Evolutionary conservation across 495 filamentous ascomycete species (phyloP).

Genomic region (Hyaloscypha bicolor): DNA sequence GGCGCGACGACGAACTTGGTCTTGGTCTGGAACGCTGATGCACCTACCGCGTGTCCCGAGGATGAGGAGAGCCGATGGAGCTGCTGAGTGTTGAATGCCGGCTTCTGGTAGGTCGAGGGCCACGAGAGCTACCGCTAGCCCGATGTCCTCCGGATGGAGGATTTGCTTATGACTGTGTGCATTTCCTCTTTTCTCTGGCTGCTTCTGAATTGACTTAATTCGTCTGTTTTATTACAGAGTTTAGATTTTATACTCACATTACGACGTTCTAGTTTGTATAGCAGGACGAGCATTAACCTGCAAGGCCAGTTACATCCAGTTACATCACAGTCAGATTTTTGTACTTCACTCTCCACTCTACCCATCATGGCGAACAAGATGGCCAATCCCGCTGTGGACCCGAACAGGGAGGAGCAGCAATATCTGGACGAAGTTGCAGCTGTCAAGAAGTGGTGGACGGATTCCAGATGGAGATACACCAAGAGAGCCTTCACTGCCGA

Average conservation of each 20-base stretch:
- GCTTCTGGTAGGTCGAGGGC: background rate
- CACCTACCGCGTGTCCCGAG: background rate
- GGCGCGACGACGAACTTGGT: no score
- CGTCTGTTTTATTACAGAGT: background rate
- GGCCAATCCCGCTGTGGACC: slow-evolving; percentile 51
- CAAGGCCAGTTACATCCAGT: background rate
- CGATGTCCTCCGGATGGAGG: slow-evolving; percentile 8
- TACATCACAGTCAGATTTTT: background rate
- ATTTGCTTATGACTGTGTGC: slow-evolving; percentile 20
- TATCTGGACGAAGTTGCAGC: slow-evolving; percentile 81
- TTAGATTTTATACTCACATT: background rate
- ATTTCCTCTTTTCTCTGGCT: slow-evolving; percentile 18
- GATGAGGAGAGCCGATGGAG: background rate
- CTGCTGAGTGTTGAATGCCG: no score
- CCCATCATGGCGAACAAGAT: slow-evolving; percentile 48
- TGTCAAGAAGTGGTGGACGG: slow-evolving; percentile 93
- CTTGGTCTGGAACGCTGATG: background rate
- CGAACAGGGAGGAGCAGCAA: slow-evolving; percentile 76
- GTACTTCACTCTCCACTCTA: slow-evolving; percentile 23
- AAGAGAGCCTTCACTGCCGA: slow-evolving; percentile 93
- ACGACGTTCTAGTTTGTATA: background rate
- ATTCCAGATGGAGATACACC: slow-evolving; percentile 89
- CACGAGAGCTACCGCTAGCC: slow-evolving; percentile 16
- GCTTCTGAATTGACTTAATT: background rate
- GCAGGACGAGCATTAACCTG: background rate